Evolutionary conservation across 148 eudicot species (phyloP).

Genomic region (Chenopodium album): DNA sequence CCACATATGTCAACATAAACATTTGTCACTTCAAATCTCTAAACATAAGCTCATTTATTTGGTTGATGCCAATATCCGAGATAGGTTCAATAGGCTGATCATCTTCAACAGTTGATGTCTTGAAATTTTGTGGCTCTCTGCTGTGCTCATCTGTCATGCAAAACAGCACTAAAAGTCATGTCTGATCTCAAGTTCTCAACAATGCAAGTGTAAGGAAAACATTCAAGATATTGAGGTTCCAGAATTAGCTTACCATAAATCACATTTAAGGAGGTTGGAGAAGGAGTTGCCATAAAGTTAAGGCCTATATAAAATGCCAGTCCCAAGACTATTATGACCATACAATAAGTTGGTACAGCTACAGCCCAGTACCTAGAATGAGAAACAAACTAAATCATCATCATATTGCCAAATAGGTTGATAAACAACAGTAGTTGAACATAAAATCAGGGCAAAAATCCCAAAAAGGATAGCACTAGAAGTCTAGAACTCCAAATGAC

Average conservation of each 20-base stretch:
- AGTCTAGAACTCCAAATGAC: neutral
- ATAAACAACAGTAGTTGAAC: neutral
- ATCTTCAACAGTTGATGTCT: constrained; percentile 33
- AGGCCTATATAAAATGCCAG: constrained; percentile 76
- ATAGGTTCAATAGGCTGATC: constrained; percentile 83
- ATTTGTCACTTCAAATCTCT: constrained; percentile 29
- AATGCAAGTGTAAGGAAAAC: neutral
- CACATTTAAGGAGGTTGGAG: constrained; percentile 71
- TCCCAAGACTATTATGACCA: constrained; percentile 59
- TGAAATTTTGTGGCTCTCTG: constrained; percentile 52
- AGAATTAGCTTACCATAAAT: constrained; percentile 56
- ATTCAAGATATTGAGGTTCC: neutral
- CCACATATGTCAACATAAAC: neutral
- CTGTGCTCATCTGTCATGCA: constrained; percentile 62
- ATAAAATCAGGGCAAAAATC: neutral
- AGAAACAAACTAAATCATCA: neutral
- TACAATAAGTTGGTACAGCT: constrained; percentile 67
- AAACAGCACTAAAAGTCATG: neutral
- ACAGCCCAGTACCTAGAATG: constrained; percentile 84
- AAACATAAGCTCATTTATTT: constrained; percentile 71
- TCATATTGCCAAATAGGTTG: neutral
- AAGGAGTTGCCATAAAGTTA: constrained; percentile 81
- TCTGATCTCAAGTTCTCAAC: neutral
- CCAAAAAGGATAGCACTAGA: neutral
- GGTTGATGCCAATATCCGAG: constrained; percentile 65